Base-by-base conservation (phyloP, 2,329 filamentous ascomycete species). In the Phialophora verrucosa region DNA sequence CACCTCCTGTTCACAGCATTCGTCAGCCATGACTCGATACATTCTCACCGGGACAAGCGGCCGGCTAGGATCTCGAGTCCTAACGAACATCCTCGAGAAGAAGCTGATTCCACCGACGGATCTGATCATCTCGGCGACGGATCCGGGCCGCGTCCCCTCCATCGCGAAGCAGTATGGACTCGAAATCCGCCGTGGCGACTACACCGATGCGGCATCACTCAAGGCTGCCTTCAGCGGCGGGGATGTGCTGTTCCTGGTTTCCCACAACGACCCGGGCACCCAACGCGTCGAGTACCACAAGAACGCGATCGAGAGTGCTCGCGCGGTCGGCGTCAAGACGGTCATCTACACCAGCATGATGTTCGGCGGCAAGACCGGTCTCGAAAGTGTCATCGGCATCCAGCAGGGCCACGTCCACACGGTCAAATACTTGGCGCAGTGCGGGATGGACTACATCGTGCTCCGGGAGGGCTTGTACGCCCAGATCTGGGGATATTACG, bases 261-360 rank as follows among this genome's bases (percentile, higher is more conserved):
- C 57, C 2, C 57, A 59, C 44, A 42, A 8, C 42, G 57, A 59
- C 42, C 42, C 57, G n/a, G 57, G 57, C 27, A 14, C 32, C 17
- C 8, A 38, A 5, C 57, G 57, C n/a, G 57, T 59, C 42, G 42
- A 59, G 14, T 59, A 50, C 42, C 57, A 59, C 44, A 50, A 51
- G 57, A 51, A 35, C 29, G 57, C 57, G 10, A 25, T 59, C 44
- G 57, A 59, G 14, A 59, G 25, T n/a, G 57, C 57, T 0, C 57
- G 57, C 1, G 44, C 42, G 3, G 57, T 25, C 3, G 57, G 57
- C 10, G 57, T 59, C 27, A 51, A 7, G 27, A 35, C 57, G 6
- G 27, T 59, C 57, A 17, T 59, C 44, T 59, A 59, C n/a, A 59
- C 57, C 25, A 59, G 57, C 42, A 59, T 59, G 57, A 59, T 59